Evolutionary conservation across 2,329 filamentous ascomycete genomes (phyloP), one percentile per base, ranked within the genome.

Genomic region (Scedosporium dehoogii): DNA sequence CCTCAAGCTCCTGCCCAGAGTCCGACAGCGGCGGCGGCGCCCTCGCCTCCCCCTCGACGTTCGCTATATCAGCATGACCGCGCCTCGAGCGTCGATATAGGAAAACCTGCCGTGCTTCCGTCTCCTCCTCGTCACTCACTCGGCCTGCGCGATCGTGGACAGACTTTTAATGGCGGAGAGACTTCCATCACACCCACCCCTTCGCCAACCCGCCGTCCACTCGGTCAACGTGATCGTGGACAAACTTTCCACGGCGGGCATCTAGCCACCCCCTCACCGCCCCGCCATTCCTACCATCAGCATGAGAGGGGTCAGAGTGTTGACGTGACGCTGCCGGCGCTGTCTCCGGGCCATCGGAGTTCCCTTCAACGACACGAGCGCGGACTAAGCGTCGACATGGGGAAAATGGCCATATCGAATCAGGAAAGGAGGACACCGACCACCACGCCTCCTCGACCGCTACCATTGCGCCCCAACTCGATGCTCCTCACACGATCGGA

Each of bases 311-410:
- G 85, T 69, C 80, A 89, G 67, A 90, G 85, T 53, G 70, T 89
- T 61, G 86, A 89, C 66, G 81, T 86, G 21, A 77, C 80, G 65
- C 83, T 77, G 67, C 73, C 84, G 60, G 80, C 81, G 9, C 75
- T 83, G 16, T 27, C 44, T 25, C 21, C 62, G 75, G 78, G 25
- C 74, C 81, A 56, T 27, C 51, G 68, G 67, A 73, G 69, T 12
- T 56, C 33, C n/a, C 46, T 56, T 25, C 59, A 55, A 16, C 74
- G 75, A 42, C 79, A 82, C 68, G 80, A 81, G 53, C 83, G 86
- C 62, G 85, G 85, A 69, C 80, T 89, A 67, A 90, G 85, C 55
- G 70, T 89, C 62, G 86, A 89, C 66, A 81, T 86, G 23, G 77
- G 80, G 65, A 83, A 77, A 67, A 73, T 84, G 60, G 80, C 81